Conservation (phyloP, 805 yeast genomes). For the Millerago galiae region DNA sequence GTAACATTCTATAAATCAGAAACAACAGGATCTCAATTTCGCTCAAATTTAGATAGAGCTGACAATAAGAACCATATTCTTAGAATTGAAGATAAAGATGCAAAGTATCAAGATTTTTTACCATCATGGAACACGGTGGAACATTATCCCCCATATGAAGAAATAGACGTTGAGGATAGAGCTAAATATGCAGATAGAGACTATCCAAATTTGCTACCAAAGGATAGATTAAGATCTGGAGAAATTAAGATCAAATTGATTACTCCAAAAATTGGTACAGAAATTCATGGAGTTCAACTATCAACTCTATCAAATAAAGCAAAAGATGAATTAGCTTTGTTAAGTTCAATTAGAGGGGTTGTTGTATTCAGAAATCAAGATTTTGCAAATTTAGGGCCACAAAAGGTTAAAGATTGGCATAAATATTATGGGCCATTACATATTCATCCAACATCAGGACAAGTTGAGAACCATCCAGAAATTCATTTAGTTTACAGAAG, state of each 20-base stretch:
- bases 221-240: slow-evolving; percentile 5
- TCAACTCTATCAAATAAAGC: slow-evolving; percentile 45
- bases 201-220: slow-evolving; percentile 22
- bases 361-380: slow-evolving; percentile 60
- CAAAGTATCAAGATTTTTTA: slow-evolving; percentile 25
- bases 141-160: slow-evolving; percentile 15
- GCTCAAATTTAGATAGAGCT: slow-evolving; percentile 2
- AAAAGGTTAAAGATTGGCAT: slow-evolving; percentile 43
- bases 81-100: slow-evolving; percentile 9
- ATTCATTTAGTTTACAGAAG: slow-evolving; percentile 45
- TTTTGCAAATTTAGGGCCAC: slow-evolving; percentile 46
- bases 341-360: slow-evolving; percentile 61
- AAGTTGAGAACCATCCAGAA: slow-evolving; percentile 52
- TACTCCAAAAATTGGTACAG: slow-evolving; percentile 65
- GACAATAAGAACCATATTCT: slow-evolving; percentile 3
- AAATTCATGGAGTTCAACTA: slow-evolving; percentile 50
- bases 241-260: slow-evolving; percentile 19
- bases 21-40: slow-evolving; percentile 11
- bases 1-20: slow-evolving; percentile 10
- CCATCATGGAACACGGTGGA: slow-evolving; percentile 24
- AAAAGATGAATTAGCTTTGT: slow-evolving; percentile 62
- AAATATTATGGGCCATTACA: slow-evolving; percentile 61
- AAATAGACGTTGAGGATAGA: slow-evolving; percentile 3
- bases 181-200: slow-evolving; percentile 17
- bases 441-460: slow-evolving; percentile 67